Conservation (phyloP, 495 filamentous ascomycete species). For the Viridothelium virens region DNA sequence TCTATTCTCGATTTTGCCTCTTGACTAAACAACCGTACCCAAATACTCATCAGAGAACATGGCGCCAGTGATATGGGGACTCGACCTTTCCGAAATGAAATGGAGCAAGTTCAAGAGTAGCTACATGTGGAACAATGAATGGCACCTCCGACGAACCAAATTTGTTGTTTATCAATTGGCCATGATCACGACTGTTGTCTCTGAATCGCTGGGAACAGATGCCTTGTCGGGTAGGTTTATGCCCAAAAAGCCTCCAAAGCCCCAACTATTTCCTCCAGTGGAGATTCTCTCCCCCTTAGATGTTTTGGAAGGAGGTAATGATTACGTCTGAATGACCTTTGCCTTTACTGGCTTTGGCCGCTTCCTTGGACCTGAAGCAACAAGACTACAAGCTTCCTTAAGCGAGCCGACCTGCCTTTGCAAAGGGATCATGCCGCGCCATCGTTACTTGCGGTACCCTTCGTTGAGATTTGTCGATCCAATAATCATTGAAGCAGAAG, state of each 20-base stretch:
- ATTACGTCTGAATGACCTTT: too few relatives aligned
- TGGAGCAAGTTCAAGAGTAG: constrained; percentile 45
- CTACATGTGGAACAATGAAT: constrained; percentile 44
- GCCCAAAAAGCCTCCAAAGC: not conserved
- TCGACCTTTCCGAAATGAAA: constrained; percentile 45
- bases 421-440: too few relatives aligned
- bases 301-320: too few relatives aligned
- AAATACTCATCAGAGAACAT: not conserved
- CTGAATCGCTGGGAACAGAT: constrained; percentile 44
- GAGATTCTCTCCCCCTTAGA: too few relatives aligned
- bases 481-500: too few relatives aligned
- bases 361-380: too few relatives aligned
- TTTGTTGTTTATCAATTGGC: constrained; percentile 49
- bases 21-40: not conserved
- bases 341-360: too few relatives aligned
- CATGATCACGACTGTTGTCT: constrained; percentile 47
- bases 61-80: constrained; percentile 46
- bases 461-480: too few relatives aligned
- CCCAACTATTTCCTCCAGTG: not conserved
- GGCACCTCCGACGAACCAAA: constrained; percentile 45
- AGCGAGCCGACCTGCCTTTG: too few relatives aligned
- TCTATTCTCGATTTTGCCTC: not conserved
- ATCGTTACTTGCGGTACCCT: too few relatives aligned
- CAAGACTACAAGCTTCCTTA: too few relatives aligned
- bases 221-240: constrained; percentile 39